phyloP scores from a whole-genome alignment of 345 rosid species.

The Dipteronia dyeriana region DNA sequence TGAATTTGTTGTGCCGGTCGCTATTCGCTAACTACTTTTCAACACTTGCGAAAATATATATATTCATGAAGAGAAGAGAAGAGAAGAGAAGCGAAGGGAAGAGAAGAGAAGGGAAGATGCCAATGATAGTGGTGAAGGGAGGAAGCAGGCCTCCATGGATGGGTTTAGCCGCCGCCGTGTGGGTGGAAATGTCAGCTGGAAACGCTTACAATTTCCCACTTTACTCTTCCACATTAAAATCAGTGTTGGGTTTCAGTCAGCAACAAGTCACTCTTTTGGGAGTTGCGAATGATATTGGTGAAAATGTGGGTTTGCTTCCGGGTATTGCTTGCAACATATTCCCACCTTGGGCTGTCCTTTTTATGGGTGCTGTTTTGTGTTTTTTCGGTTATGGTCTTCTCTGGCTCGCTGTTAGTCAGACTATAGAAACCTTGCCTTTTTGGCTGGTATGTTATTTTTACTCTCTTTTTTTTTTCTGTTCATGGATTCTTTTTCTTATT shows the following conservation, averaged over 20 bases:
- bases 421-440: slow-evolving; percentile 59
- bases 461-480: not conserved
- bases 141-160: slow-evolving; percentile 99
- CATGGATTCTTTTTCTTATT: not conserved
- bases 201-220: slow-evolving; percentile 75
- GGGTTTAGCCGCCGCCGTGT: slow-evolving; percentile 87
- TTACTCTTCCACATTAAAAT: slow-evolving; percentile 72
- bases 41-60: no score
- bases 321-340: slow-evolving; percentile 88
- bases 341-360: slow-evolving; percentile 87
- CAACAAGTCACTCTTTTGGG: slow-evolving; percentile 85
- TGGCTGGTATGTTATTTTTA: slow-evolving; percentile 57
- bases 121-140: slow-evolving; percentile 43
- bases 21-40: no score
- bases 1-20: no score
- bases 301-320: slow-evolving; percentile 80
- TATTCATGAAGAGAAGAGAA: no score
- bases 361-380: slow-evolving; percentile 63
- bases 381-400: slow-evolving; percentile 88
- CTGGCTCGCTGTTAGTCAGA: slow-evolving; percentile 77
- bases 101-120: no score
- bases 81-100: no score
- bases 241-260: slow-evolving; percentile 75
- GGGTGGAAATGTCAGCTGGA: slow-evolving; percentile 82
- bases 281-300: slow-evolving; percentile 93